These are phyloP conservation scores for Discostella stelligera DNA, from an alignment of 352 stramenopile genomes.

Conservation along the genomic window DNA sequence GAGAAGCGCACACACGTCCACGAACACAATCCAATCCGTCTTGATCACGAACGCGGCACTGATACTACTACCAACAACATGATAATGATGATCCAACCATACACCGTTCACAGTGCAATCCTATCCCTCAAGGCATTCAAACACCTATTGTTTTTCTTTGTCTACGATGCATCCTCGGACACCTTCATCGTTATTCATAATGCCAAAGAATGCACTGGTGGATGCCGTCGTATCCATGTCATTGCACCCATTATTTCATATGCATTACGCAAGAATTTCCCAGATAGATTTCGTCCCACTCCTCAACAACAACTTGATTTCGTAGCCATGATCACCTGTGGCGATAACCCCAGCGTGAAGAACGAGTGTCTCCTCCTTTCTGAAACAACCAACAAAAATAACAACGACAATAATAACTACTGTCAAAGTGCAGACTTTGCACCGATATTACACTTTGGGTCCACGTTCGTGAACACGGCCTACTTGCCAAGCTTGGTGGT, in stretches of 20 bases:
- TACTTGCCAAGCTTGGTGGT: conserved; percentile 19
- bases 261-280: conserved; percentile 7
- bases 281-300: neutral
- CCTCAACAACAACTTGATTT: conserved; percentile 11
- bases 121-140: neutral
- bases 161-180: conserved; percentile 5
- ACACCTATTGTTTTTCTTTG: conserved; percentile 10
- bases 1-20: too few relatives aligned
- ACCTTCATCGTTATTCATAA: conserved; percentile 5
- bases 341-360: conserved; percentile 28
- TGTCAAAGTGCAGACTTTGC: conserved; percentile 12
- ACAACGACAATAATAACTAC: neutral
- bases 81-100: neutral
- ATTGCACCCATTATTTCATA: neutral
- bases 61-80: too few relatives aligned
- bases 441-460: conserved; percentile 39
- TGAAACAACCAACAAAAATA: neutral
- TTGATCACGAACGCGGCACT: too few relatives aligned
- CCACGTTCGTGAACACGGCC: conserved; percentile 4
- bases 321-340: conserved; percentile 22
- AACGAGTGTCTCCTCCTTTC: conserved; percentile 2
- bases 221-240: conserved; percentile 2
- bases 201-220: neutral
- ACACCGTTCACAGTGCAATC: conserved; percentile 2
- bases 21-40: too few relatives aligned